phyloP scores from a whole-genome alignment of 2,329 filamentous ascomycete genomes.

The Nigrograna mackinnonii region DNA sequence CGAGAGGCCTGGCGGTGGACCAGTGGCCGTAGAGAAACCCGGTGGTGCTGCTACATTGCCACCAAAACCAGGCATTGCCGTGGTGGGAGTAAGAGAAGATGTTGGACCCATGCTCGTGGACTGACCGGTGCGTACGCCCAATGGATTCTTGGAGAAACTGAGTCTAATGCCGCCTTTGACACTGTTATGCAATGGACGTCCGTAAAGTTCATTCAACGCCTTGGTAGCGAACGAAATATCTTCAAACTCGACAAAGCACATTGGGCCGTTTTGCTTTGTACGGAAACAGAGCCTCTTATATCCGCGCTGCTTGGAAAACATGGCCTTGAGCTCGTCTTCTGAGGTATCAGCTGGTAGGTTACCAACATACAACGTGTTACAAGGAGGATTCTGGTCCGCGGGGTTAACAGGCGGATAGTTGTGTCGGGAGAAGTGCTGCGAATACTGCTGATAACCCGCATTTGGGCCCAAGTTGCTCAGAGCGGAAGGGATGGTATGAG shows the following conservation, averaged over 20 bases:
- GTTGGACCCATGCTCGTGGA: conserved; percentile 56
- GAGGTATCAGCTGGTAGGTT: conserved; percentile 91
- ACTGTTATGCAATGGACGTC: conserved; percentile 84
- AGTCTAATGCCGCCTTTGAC: conserved; percentile 92
- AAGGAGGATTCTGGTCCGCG: conserved; percentile 94
- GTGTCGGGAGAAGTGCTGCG: conserved; percentile 62
- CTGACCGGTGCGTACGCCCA: conserved; percentile 85
- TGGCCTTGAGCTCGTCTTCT: conserved; percentile 90
- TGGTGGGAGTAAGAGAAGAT: conserved; percentile 55
- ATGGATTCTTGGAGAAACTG: conserved; percentile 96
- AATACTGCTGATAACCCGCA: conserved; percentile 58
- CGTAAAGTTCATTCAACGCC: conserved; percentile 86
- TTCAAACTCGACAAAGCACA: conserved; percentile 99
- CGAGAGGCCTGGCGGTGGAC: conserved; percentile 80
- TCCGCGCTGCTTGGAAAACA: conserved; percentile 91
- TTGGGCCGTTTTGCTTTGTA: conserved; percentile 92
- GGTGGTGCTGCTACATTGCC: conserved; percentile 56
- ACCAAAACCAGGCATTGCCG: conserved; percentile 62
- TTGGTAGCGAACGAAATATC: conserved; percentile 91
- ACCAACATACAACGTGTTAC: conserved; percentile 98
- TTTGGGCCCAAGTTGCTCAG: conserved; percentile 54
- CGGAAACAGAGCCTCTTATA: conserved; percentile 96
- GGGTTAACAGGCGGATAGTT: conserved; percentile 88
- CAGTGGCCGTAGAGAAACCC: conserved; percentile 68
- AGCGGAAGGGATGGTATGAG: conserved; percentile 62